Percentiles rank a stretch among this genome's conserved stretches.
phyloP scores from a whole-genome alignment of 1,284 basidiomycete species.

The Volvariella surrecta region DNA sequence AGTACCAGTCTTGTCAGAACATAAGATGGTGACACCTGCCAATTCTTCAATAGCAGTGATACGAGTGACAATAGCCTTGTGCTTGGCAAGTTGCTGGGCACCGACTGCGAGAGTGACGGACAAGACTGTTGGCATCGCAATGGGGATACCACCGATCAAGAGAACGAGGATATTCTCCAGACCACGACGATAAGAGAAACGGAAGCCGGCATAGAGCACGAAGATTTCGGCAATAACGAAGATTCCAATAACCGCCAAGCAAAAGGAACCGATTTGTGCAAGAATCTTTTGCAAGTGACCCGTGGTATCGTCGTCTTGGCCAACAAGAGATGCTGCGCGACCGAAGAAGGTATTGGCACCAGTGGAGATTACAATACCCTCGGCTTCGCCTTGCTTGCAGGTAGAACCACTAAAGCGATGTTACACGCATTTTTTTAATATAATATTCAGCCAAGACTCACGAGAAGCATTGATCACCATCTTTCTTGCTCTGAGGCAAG shows the following conservation, averaged over 20 bases:
- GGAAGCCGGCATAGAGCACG: slow-evolving; percentile 83
- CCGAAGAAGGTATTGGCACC: slow-evolving; percentile 96
- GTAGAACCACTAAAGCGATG: slow-evolving; percentile 68
- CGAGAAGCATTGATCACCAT: slow-evolving; percentile 94
- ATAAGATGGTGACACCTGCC: slow-evolving; percentile 94
- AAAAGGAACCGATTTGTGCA: slow-evolving; percentile 94
- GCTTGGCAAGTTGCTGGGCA: slow-evolving; percentile 96
- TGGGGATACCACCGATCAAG: slow-evolving; percentile 97
- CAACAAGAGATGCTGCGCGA: slow-evolving; percentile 91
- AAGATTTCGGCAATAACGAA: slow-evolving; percentile 89
- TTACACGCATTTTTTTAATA: slow-evolving; percentile 8
- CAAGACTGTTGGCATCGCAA: slow-evolving; percentile 96
- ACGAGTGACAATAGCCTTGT: slow-evolving; percentile 97
- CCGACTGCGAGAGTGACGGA: slow-evolving; percentile 97
- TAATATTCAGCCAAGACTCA: slow-evolving; percentile 32
- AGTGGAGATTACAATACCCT: slow-evolving; percentile 95
- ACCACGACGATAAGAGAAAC: slow-evolving; percentile 86
- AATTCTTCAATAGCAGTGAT: slow-evolving; percentile 98
- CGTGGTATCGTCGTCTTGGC: slow-evolving; percentile 91
- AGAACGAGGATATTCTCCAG: slow-evolving; percentile 95
- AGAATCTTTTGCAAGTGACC: slow-evolving; percentile 98
- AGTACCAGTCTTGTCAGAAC: slow-evolving; percentile 97
- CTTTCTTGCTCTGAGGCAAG: slow-evolving; percentile 84
- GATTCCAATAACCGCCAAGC: slow-evolving; percentile 87
- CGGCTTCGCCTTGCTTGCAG: slow-evolving; percentile 96